Evolutionary conservation across 2,329 filamentous ascomycete genomes (phyloP), one percentile per base, ranked within the genome.

Genomic region (Xylariaceae sp.): DNA sequence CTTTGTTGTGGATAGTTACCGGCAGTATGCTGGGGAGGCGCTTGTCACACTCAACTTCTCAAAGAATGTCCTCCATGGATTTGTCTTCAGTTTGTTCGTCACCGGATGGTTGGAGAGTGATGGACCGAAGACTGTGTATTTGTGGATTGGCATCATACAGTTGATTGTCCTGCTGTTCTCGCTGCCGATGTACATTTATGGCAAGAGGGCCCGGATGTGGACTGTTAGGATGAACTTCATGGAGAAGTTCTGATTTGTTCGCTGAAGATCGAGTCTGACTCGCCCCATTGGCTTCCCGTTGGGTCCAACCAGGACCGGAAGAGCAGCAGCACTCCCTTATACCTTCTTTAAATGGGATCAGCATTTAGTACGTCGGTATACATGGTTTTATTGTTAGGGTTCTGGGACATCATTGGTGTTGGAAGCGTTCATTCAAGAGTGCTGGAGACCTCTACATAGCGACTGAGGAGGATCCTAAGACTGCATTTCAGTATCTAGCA

Each of bases 161-260:
- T 69, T 96, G 32, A 81, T 82, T 11, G 80, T 86, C 48, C 75
- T 95, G 66, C 62, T 89, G 3, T 82, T 78, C 47, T 87, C 90
- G 1, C 85, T 96, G 48, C 92, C 92, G 1, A 90, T 97, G 87
- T 97, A 94, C 66, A 88, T 97, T 17, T 96, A 83, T 63, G 92
- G 92, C 15, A 97, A 97, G 76, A 75, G 90, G 48, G 84, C 86
- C 14, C 77, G 92, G 15, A 95, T 96, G 89, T 96, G 91, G 92
- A 97, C 91, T 1, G 89, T 91, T 11, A 75, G 88, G 55, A 88
- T 79, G 76, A 90, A 88, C 58, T 72, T 95, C 56, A 91, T 95
- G 86, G 90, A 95, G 78, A 88, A 83, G 63, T 86, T 71, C 50
- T 72, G 63, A 55, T 27, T n/a, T 17, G 32, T 17, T 35, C 27